Evolutionary conservation across 2,329 filamentous ascomycete species (phyloP), one percentile per base, ranked within the genome.

Genomic region (Pseudofabraea citricarpa): DNA sequence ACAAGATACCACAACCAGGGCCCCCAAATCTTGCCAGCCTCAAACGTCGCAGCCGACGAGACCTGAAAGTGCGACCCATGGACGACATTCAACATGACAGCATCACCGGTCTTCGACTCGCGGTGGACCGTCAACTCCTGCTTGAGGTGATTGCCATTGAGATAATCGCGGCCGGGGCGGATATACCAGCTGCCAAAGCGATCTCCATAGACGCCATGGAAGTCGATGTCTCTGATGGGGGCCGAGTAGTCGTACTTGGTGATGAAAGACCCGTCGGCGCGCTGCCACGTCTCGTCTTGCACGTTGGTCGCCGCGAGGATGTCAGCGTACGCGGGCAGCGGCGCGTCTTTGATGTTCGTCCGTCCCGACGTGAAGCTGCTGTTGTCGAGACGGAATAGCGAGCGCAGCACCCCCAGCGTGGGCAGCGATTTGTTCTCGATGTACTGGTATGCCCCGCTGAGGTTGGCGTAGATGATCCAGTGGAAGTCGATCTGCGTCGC

Each of bases 61-160:
- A 61, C 63, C 47, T 62, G 60, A 51, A 69, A 71, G 48, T 72
- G 68, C 0, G 71, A 75, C 26, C 72, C 72, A 49, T 75, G 72
- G 29, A 75, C 65, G 69, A 75, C 74, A 54, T 75, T 75, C 27
- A 75, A 60, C 47, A 74, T 71, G 2, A 75, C 72, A 1, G 65
- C 64, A 44, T 75, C 72, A 5, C 72, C 72, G 0, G 71, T 73
- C 10, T 60, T 50, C 2, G 65, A 70, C 51, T 75, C 72, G 5
- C 73, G 68, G 45, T 75, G 72, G 3, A 74, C 67, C 62, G 70
- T 73, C 26, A 75, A 56, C 46, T 74, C 72, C 50, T 75, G 70
- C 59, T 74, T 75, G 16, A 74, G 51, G 44, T 75, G 71, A 45
- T 73, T 65, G 4, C 72, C 72, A 24, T 74, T 74, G 54, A 67